Percentiles rank a stretch among this genome's conserved stretches.
Evolutionary conservation across 2,329 filamentous ascomycete species (phyloP).

Genomic region (Aspergillus quadrilineatus): DNA sequence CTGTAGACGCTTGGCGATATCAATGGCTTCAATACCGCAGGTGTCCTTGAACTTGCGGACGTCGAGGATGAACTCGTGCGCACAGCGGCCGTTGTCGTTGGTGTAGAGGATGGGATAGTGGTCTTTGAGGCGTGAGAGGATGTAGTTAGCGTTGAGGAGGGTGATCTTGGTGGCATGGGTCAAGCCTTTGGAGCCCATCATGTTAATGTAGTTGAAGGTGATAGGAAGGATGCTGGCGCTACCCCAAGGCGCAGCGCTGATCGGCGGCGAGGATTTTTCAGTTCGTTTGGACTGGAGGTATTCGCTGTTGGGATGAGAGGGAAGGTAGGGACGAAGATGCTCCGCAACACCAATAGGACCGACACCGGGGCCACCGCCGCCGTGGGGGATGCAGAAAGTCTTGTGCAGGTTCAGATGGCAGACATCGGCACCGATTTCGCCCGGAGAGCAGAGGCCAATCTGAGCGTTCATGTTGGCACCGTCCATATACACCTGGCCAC

Average conservation of each 20-base stretch:
- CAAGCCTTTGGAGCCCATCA: constrained; percentile 83
- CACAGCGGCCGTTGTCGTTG: constrained; percentile 81
- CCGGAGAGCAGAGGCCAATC: constrained; percentile 90
- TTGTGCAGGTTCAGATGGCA: constrained; percentile 98
- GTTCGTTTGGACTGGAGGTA: constrained; percentile 41
- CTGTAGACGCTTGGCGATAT: constrained; percentile 93
- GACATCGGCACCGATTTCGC: constrained; percentile 92
- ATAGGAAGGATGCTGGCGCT: constrained; percentile 92
- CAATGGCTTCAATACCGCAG: constrained; percentile 83
- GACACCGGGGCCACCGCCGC: constrained; percentile 88
- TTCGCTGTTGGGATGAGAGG: constrained; percentile 64
- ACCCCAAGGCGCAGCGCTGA: constrained; percentile 81
- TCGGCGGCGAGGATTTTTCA: constrained; percentile 58
- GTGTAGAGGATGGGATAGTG: constrained; percentile 94
- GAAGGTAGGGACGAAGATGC: constrained; percentile 74
- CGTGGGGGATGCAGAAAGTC: constrained; percentile 97
- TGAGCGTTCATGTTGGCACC: constrained; percentile 98
- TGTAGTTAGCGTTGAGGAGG: constrained; percentile 96
- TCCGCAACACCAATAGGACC: constrained; percentile 89
- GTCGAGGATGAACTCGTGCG: constrained; percentile 96
- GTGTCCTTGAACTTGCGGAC: constrained; percentile 79
- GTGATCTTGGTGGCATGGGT: constrained; percentile 89
- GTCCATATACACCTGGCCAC: constrained; percentile 97
- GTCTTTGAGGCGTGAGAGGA: constrained; percentile 78
- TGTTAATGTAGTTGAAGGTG: constrained; percentile 90